A percentile compares a stretch with the other conserved stretches of the same genome.
Evolutionary conservation across 495 filamentous ascomycete species (phyloP).

Genomic region (Daldinia vernicosa): DNA sequence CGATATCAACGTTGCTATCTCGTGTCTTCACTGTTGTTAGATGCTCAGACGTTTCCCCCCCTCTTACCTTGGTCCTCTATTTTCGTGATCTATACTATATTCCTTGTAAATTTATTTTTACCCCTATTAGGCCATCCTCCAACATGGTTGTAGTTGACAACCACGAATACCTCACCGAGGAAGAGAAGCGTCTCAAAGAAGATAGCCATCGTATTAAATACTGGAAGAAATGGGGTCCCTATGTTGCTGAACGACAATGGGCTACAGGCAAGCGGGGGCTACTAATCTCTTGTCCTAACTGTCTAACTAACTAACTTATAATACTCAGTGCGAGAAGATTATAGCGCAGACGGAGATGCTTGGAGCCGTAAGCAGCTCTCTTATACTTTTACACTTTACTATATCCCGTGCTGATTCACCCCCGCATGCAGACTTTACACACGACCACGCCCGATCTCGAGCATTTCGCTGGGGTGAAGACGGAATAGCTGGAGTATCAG

Average conservation of each 20-base stretch:
- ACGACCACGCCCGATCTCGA: conserved; percentile 88
- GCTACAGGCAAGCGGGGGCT: conserved; percentile 71
- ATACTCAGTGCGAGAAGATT: conserved; percentile 87
- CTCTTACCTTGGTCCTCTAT: not conserved
- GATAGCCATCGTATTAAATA: conserved; percentile 81
- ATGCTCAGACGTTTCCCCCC: not conserved
- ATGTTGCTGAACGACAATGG: conserved; percentile 84
- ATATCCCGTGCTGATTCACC: conserved; percentile 5
- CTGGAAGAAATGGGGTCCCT: conserved; percentile 96
- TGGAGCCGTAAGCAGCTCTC: conserved; percentile 81
- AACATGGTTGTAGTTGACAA: conserved; percentile 88
- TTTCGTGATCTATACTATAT: not conserved
- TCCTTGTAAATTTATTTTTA: not conserved
- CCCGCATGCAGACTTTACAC: conserved; percentile 76
- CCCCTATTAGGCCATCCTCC: conserved; percentile 9
- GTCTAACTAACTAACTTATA: conserved; percentile 43
- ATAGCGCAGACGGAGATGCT: conserved; percentile 84
- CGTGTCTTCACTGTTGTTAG: not conserved
- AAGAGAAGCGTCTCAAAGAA: conserved; percentile 88
- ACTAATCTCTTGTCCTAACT: conserved; percentile 29
- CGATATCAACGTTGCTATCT: not conserved
- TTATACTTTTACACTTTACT: not conserved
- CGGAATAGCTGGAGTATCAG: conserved; percentile 94
- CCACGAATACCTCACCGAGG: conserved; percentile 82
- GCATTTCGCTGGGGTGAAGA: conserved; percentile 96